Evolutionary conservation across 495 filamentous ascomycete genomes (phyloP), one percentile per base, ranked within the genome.

Genomic region (Trichoderma virens): DNA sequence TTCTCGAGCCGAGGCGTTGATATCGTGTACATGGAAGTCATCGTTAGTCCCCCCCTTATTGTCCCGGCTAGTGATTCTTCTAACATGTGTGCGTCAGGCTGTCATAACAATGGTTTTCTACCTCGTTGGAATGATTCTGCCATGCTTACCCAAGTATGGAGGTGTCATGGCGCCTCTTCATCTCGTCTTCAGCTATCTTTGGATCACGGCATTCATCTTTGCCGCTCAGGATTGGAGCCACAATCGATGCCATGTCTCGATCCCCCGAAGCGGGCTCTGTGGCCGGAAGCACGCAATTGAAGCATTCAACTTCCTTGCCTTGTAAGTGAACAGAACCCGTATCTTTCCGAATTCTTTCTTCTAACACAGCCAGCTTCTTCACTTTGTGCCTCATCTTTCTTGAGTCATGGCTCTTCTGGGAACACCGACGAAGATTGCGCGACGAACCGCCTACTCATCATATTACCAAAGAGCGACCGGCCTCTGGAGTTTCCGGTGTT

Each of bases 171-270:
- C n/a, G 1, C 34, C 34, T 25, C 30, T 61, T 2, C 30, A 61
- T 39, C 30, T 61, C 16, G 18, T 61, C 31, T 61, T 61, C 30
- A 35, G 31, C 59, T 61, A 61, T 16, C 59, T 61, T 11, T 61
- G 59, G 59, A 28, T 61, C 59, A 35, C 30, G 59, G 59, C 59
- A 5, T 61, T 61, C 28, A 35, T 61, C 59, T 61, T 61, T 25
- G 18, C 59, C 16, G 28, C 59, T 16, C 30, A 35, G 59, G 18
- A n/a, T 5, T 61, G 59, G 59, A 61, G 59, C 31, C 59, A 39
- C 6, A 13, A 61, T 23, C 8, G 34, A 20, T 61, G 59, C 59
- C n/a, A 18, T 3, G 14, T 7, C 11, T n/a, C 16, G 11, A n/a
- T 61, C 5, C 59, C 59, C 9, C 9, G 5, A 3, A 3, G 9